phyloP scores from a whole-genome alignment of 176 grass and related monocot species.

The Zea luxurians region DNA sequence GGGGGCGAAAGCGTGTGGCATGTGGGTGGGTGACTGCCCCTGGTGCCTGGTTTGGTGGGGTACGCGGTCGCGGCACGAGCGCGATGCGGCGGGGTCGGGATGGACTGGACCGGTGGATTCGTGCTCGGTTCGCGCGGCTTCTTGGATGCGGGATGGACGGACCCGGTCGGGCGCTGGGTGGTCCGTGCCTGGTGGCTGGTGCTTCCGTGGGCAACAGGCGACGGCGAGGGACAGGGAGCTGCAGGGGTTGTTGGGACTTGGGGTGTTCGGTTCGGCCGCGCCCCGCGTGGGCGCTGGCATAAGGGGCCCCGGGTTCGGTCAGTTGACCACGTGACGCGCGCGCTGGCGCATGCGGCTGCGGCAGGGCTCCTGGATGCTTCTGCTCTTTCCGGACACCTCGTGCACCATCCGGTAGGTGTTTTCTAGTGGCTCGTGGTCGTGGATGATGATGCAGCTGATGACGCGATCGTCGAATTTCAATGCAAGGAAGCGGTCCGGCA shows the following conservation, averaged over 20 bases:
- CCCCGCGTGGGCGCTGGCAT: constrained; percentile 19
- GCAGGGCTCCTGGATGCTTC: background rate
- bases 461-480: background rate
- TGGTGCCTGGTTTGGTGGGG: background rate
- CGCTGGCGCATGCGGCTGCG: background rate
- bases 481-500: background rate
- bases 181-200: background rate
- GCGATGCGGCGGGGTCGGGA: background rate
- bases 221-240: background rate
- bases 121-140: background rate
- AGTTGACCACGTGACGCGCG: constrained; percentile 41
- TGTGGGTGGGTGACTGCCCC: background rate
- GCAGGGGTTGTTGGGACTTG: background rate
- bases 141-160: background rate
- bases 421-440: background rate
- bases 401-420: background rate
- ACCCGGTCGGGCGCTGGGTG: background rate
- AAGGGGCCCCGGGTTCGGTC: background rate
- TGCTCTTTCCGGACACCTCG: constrained; percentile 1
- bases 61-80: background rate
- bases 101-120: background rate
- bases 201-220: background rate
- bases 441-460: background rate
- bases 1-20: background rate
- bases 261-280: background rate